A percentile compares a stretch with the other conserved stretches of the same genome.
Conservation (phyloP, 73 alveolate species). For the Paramecium octaurelia region DNA sequence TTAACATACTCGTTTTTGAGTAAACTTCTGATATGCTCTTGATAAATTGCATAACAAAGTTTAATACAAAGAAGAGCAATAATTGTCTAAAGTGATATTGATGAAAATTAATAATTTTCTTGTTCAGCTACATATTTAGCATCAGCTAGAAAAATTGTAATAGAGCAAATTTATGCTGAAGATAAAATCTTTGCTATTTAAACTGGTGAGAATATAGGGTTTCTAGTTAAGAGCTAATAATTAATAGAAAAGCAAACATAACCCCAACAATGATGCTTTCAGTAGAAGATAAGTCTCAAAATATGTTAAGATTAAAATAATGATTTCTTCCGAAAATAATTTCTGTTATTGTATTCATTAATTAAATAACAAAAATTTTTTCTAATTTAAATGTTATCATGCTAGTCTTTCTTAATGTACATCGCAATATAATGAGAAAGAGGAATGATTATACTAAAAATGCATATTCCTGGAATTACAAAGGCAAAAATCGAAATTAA, state of each 20-base stretch:
- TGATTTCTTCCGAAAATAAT: neutral
- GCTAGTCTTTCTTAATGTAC: neutral
- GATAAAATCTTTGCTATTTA: neutral
- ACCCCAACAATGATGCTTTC: neutral
- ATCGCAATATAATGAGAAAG: neutral
- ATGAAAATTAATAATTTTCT: neutral
- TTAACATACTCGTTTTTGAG: neutral
- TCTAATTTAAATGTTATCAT: neutral
- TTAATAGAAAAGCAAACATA: neutral
- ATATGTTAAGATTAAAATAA: neutral
- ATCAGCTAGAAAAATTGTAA: neutral
- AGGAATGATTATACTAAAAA: neutral
- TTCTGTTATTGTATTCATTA: neutral
- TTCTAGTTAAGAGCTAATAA: neutral
- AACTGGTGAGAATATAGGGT: neutral
- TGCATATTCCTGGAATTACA: neutral
- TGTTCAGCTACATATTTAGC: neutral
- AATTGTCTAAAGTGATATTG: neutral
- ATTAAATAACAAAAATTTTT: neutral
- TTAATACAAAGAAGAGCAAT: neutral
- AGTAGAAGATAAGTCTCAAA: neutral
- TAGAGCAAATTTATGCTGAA: neutral
- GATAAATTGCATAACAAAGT: neutral
- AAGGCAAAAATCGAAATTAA: neutral
- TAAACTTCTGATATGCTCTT: neutral